Evolutionary conservation across 2,329 filamentous ascomycete species (phyloP).

Genomic region (Bimuria novae-zelandiae): DNA sequence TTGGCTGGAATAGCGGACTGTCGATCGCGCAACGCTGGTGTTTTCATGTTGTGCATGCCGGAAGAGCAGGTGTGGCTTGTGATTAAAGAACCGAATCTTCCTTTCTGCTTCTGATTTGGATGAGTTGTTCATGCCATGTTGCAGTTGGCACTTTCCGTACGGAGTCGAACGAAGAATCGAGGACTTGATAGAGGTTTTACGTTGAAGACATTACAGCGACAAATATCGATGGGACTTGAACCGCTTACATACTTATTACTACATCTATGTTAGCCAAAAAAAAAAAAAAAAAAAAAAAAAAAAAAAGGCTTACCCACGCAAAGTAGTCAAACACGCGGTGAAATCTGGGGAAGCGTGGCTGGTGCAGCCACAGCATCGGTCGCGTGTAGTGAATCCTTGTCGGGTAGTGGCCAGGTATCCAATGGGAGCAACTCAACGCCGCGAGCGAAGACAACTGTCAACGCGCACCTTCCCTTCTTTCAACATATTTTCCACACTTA

Average conservation of each 20-base stretch:
- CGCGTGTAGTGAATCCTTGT: conserved; percentile 4
- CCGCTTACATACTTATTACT: no score
- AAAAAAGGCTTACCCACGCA: no score
- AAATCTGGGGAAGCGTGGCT: not conserved
- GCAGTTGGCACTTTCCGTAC: no score
- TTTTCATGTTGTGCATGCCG: not conserved
- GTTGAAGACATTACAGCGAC: no score
- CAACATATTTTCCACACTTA: not conserved
- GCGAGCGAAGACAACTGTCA: conserved; percentile 11
- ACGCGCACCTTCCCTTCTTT: not conserved
- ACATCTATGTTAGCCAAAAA: no score
- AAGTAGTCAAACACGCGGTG: not conserved
- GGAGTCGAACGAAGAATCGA: no score
- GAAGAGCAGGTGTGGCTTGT: not conserved
- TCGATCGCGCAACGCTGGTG: not conserved
- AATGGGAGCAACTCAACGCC: conserved; percentile 7
- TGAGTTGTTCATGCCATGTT: no score
- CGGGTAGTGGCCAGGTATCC: conserved; percentile 7
- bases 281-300: no score
- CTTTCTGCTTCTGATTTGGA: no score
- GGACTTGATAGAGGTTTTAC: no score
- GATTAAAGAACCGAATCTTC: not conserved
- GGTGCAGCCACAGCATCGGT: not conserved
- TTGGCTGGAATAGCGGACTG: not conserved
- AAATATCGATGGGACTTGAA: no score